Percentiles rank a stretch among this genome's conserved stretches.
phyloP scores from a whole-genome alignment of 768 basidiomycete species.

The Ramaria sp. region DNA sequence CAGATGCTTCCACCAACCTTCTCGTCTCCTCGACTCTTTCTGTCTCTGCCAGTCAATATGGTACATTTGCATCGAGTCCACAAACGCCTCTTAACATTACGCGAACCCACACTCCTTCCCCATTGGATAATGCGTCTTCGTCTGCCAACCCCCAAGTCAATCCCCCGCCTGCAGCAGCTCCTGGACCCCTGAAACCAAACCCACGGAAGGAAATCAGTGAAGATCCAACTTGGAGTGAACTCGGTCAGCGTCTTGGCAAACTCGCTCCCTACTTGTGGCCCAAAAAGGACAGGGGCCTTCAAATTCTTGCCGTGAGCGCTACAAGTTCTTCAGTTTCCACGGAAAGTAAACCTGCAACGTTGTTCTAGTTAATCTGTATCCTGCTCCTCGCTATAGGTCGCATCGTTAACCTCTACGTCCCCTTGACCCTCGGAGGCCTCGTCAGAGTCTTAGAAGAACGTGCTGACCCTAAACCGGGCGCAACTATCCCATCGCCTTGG shows the following conservation, averaged over 20 bases:
- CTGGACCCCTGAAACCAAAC: constrained; percentile 16
- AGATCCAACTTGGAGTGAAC: constrained; percentile 60
- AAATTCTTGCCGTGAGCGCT: constrained; percentile 50
- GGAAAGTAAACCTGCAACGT: constrained; percentile 2
- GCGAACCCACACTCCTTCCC: constrained; percentile 29
- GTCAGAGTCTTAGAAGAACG: constrained; percentile 39
- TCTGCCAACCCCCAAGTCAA: constrained; percentile 19
- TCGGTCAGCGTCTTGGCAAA: constrained; percentile 50
- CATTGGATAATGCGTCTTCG: constrained; percentile 34
- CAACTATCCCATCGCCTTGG: constrained; percentile 41
- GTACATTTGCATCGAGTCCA: constrained; percentile 56
- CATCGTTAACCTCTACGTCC: constrained; percentile 62
- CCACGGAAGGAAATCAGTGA: constrained; percentile 18
- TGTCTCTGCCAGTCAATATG: constrained; percentile 48
- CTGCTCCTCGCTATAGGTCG: constrained; percentile 63
- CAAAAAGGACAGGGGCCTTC: constrained; percentile 48
- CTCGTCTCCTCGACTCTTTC: constrained; percentile 30
- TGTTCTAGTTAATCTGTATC: constrained; percentile 50
- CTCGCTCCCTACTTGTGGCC: constrained; percentile 84
- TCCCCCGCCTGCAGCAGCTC: constrained; percentile 11
- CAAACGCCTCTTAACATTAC: constrained; percentile 45
- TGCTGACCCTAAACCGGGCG: constrained; percentile 20
- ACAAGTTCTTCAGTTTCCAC: constrained; percentile 7
- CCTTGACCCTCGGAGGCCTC: constrained; percentile 58
- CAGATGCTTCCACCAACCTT: constrained; percentile 41